Evolutionary conservation across 192 early-diverging fungal genomes (phyloP).

Genomic region (Rhizophagus sp.): DNA sequence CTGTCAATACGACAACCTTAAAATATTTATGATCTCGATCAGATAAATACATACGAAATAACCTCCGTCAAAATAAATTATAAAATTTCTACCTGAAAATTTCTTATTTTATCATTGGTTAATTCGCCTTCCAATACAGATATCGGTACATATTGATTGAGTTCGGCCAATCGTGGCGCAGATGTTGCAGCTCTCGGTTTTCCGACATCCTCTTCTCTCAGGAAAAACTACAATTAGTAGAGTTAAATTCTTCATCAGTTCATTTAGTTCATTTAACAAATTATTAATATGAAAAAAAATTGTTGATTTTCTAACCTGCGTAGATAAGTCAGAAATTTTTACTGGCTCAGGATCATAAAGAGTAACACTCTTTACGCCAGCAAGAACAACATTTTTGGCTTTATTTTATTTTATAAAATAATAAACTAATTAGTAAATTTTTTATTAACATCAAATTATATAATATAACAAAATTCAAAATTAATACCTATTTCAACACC

Average conservation of each 20-base stretch:
- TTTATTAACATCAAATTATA: not conserved
- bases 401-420: not conserved
- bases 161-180: constrained; percentile 82
- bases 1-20: constrained; percentile 87
- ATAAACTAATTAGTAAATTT: not conserved
- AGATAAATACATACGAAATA: constrained; percentile 18
- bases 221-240: constrained; percentile 74
- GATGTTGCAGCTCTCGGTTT: constrained; percentile 78
- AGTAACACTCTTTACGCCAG: constrained; percentile 98
- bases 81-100: constrained; percentile 50
- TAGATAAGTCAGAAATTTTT: constrained; percentile 82
- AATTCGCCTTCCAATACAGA: constrained; percentile 78
- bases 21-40: not conserved
- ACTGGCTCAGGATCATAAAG: constrained; percentile 83
- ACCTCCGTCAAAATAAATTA: not conserved
- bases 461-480: constrained; percentile 2
- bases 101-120: constrained; percentile 61
- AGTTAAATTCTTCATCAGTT: not conserved
- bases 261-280: not conserved
- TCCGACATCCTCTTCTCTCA: constrained; percentile 81
- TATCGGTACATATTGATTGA: constrained; percentile 97
- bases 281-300: not conserved
- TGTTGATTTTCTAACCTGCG: constrained; percentile 59
- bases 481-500: constrained; percentile 92
- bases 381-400: constrained; percentile 98